phyloP scores from a whole-genome alignment of 1,284 basidiomycete genomes.

The Caloboletus inedulis region DNA sequence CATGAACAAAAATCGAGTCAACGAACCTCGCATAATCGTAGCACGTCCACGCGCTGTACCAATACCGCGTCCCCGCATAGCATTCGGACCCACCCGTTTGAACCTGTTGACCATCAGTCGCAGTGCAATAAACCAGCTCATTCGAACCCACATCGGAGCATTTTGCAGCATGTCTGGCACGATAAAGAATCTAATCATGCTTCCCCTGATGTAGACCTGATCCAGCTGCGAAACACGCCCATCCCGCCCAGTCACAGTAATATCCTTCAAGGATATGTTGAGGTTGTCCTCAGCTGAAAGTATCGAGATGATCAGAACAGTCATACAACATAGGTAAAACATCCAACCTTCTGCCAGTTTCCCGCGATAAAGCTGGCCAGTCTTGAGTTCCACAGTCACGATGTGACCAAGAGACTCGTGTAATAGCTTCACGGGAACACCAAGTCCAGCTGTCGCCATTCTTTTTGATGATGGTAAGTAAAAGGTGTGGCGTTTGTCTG shows the following conservation, averaged over 20 bases:
- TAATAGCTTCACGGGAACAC: conserved; percentile 89
- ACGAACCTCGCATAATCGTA: conserved; percentile 89
- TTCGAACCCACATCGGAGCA: conserved; percentile 86
- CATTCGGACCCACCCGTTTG: conserved; percentile 97
- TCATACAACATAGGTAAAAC: conserved; percentile 10
- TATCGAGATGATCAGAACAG: conserved; percentile 23
- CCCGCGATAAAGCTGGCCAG: conserved; percentile 94
- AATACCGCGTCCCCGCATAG: conserved; percentile 98
- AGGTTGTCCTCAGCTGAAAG: conserved; percentile 93
- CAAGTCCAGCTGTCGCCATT: conserved; percentile 55
- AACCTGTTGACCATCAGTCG: conserved; percentile 63
- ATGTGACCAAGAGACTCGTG: conserved; percentile 95
- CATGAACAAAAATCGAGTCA: conserved; percentile 7
- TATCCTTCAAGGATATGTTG: conserved; percentile 95
- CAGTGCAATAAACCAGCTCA: not conserved
- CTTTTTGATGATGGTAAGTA: conserved; percentile 12
- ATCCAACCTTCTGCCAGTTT: conserved; percentile 89
- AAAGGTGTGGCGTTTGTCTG: conserved; percentile 14
- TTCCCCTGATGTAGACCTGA: conserved; percentile 98
- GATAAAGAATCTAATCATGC: conserved; percentile 98
- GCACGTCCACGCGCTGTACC: conserved; percentile 96
- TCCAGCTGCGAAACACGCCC: conserved; percentile 99
- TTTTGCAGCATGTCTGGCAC: conserved; percentile 99
- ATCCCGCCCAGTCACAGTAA: conserved; percentile 97
- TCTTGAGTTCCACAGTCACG: conserved; percentile 97